Conservation (phyloP, 257 asterid species). For the Primulina huaijiensis region DNA sequence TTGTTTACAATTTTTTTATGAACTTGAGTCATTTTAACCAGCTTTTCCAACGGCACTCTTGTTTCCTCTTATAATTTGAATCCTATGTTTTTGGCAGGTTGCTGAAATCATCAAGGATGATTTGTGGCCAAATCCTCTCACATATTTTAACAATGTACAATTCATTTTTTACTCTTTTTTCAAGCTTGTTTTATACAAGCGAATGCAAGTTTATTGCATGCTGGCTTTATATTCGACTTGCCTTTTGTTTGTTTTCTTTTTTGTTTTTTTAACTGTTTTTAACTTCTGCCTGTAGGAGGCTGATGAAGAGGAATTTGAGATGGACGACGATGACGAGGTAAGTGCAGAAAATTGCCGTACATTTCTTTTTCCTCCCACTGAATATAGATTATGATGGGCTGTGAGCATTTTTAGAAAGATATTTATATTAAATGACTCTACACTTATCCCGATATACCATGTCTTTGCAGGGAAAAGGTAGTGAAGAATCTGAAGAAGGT, state of each 20-base stretch:
- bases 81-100: conserved; percentile 41
- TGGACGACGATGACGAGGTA: conserved; percentile 60
- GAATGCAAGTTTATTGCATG: conserved; percentile 9
- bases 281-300: conserved; percentile 37
- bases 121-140: conserved; percentile 68
- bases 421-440: background rate
- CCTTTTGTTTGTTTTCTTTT: background rate
- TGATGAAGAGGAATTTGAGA: conserved; percentile 57
- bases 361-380: background rate
- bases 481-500: conserved; percentile 51
- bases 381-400: background rate
- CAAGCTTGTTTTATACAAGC: background rate
- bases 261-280: background rate
- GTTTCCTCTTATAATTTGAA: background rate
- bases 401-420: background rate
- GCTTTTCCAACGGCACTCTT: background rate
- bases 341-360: conserved; percentile 4
- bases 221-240: background rate
- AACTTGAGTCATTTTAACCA: too few species aligned
- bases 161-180: conserved; percentile 19
- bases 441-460: background rate
- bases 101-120: conserved; percentile 78
- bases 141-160: conserved; percentile 53
- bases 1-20: background rate
- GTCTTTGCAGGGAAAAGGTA: conserved; percentile 52